A percentile compares a stretch with the other conserved stretches of the same genome.
Conservation (phyloP, 2,329 filamentous ascomycete genomes). For the Nemania diffusa region DNA sequence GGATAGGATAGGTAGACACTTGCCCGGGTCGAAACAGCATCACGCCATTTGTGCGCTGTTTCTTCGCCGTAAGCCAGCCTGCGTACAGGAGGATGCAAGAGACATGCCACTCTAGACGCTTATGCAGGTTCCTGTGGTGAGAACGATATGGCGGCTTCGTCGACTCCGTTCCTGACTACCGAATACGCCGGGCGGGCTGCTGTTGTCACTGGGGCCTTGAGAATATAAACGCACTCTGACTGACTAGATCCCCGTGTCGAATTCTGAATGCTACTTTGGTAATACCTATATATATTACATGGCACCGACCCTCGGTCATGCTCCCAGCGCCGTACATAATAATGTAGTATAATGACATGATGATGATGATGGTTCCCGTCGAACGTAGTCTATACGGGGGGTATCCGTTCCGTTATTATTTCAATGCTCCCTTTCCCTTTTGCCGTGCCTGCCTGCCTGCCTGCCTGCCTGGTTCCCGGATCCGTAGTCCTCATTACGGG, state of each 20-base stretch:
- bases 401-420: conserved; percentile 24
- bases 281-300: conserved; percentile 9
- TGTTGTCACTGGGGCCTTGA: background rate
- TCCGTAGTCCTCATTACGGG: conserved; percentile 1
- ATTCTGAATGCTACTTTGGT: background rate
- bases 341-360: background rate
- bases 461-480: conserved; percentile 6
- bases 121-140: background rate
- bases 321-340: background rate
- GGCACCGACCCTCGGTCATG: background rate
- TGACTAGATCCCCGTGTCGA: background rate
- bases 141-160: background rate
- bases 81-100: background rate
- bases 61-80: background rate
- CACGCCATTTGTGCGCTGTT: background rate
- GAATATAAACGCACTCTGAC: background rate
- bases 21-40: background rate
- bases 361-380: conserved; percentile 10
- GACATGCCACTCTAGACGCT: background rate
- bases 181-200: background rate
- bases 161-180: background rate
- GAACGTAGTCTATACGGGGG: conserved; percentile 8
- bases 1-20: background rate
- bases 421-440: conserved; percentile 17
- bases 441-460: conserved; percentile 9